A percentile compares a stretch with the other conserved stretches of the same genome.
Evolutionary conservation across 2,329 filamentous ascomycete species (phyloP).

Genomic region (Chrysosporium keratinophilum): DNA sequence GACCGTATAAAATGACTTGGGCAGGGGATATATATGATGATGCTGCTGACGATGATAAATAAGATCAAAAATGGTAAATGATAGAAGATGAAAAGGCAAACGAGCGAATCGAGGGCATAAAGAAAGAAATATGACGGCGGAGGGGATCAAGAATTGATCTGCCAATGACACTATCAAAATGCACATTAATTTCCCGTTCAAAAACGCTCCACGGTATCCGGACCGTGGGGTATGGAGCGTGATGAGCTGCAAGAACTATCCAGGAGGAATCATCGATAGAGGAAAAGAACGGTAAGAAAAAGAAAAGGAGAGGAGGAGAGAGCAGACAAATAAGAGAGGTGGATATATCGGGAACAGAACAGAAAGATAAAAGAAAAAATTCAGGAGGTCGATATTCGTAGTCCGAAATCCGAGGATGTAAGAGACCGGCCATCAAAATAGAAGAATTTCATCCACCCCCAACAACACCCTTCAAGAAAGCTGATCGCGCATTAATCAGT

Average conservation of each 20-base stretch:
- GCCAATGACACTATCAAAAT: not conserved
- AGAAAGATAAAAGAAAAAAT: not conserved
- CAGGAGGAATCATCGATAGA: not conserved
- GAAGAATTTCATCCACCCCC: too few species aligned
- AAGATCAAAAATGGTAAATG: too few species aligned
- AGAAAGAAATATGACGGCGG: not conserved
- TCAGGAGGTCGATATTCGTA: too few species aligned
- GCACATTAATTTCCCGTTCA: slow-evolving; percentile 3
- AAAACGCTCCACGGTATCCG: slow-evolving; percentile 6
- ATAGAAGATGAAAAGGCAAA: too few species aligned
- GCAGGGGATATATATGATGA: too few species aligned
- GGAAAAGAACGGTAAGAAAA: not conserved
- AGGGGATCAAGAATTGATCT: not conserved
- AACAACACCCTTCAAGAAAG: not conserved
- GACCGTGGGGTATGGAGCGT: slow-evolving; percentile 4
- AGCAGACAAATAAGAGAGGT: too few species aligned
- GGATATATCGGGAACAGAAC: too few species aligned
- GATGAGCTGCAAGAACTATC: not conserved
- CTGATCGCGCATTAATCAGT: not conserved
- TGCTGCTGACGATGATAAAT: too few species aligned
- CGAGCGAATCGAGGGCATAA: not conserved
- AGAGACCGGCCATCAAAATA: too few species aligned
- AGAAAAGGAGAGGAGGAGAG: not conserved
- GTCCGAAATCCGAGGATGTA: not conserved
- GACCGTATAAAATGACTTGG: too few species aligned